phyloP scores from a whole-genome alignment of 257 asterid species.

The Nicotiana otophora region DNA sequence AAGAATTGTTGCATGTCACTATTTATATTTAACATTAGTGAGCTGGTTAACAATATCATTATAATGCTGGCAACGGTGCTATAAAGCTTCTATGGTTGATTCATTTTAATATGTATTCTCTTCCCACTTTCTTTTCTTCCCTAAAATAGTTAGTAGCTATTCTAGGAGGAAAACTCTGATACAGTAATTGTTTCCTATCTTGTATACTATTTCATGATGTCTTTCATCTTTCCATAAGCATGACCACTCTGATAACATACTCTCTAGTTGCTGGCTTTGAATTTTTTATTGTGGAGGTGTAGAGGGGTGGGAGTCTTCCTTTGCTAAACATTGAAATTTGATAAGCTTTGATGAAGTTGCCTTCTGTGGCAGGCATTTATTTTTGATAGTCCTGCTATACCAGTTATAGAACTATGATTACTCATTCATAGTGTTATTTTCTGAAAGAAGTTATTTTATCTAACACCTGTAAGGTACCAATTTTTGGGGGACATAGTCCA shows the following conservation, averaged over 20 bases:
- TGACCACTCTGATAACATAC: neutral
- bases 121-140: neutral
- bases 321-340: neutral
- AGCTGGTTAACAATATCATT: neutral
- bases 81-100: neutral
- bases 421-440: neutral
- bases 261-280: neutral
- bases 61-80: neutral
- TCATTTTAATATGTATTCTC: neutral
- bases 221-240: neutral
- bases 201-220: neutral
- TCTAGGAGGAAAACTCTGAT: neutral
- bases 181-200: neutral
- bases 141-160: neutral
- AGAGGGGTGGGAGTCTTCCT: neutral
- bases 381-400: neutral
- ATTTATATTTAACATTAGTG: neutral
- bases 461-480: neutral
- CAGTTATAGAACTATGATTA: neutral
- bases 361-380: neutral
- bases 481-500: neutral
- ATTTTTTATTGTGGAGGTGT: neutral
- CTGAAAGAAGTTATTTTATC: neutral
- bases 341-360: neutral
- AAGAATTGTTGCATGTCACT: neutral